Evolutionary conservation across 2,329 filamentous ascomycete species (phyloP).

Genomic region (Trichoderma sp.): DNA sequence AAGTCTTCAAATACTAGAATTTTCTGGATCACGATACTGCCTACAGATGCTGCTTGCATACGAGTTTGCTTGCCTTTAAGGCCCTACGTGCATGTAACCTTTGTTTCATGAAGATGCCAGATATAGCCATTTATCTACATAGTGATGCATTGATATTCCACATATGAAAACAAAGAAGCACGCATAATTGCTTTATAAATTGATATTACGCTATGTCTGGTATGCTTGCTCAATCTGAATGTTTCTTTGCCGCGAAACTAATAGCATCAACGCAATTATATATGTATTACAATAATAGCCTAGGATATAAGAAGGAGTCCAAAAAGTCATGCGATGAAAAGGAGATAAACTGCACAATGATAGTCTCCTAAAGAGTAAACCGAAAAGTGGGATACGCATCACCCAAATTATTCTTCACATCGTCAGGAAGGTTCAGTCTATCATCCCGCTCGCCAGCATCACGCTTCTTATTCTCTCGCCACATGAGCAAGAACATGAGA

Average conservation of each 20-base stretch:
- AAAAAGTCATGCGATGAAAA: background rate
- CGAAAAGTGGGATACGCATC: slow-evolving; percentile 42
- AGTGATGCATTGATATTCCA: background rate
- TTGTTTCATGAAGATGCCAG: background rate
- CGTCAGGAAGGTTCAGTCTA: slow-evolving; percentile 34
- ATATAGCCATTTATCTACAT: background rate
- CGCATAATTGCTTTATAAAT: background rate
- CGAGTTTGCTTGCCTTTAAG: background rate
- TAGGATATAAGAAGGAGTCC: background rate
- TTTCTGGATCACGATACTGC: background rate
- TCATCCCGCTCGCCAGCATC: slow-evolving; percentile 37
- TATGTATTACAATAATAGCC: background rate
- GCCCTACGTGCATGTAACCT: background rate
- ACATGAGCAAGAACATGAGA: slow-evolving; percentile 34
- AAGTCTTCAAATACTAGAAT: background rate
- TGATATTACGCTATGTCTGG: background rate
- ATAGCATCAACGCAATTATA: background rate
- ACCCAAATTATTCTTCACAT: slow-evolving; percentile 38
- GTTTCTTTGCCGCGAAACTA: background rate
- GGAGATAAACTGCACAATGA: background rate
- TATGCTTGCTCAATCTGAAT: background rate
- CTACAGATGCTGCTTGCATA: background rate
- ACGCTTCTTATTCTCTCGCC: slow-evolving; percentile 41
- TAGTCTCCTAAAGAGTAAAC: slow-evolving; percentile 33
- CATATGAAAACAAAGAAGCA: background rate